These are phyloP conservation scores for Hansfordia pulvinata DNA, from an alignment of 2,329 filamentous ascomycete genomes.

Conservation along the genomic window DNA sequence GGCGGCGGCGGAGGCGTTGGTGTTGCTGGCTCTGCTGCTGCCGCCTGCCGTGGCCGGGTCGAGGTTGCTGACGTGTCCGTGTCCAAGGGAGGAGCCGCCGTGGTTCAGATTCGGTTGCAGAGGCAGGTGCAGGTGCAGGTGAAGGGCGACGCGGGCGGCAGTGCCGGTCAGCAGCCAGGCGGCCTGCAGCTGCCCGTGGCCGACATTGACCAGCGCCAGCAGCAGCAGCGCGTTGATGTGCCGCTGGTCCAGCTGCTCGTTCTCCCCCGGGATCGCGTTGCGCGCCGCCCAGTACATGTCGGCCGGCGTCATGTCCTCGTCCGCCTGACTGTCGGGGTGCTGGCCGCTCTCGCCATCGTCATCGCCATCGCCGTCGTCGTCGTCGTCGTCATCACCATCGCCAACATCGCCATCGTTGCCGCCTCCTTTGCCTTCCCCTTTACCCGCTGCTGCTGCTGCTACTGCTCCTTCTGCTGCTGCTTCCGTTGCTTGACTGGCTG, in stretches of 20 bases:
- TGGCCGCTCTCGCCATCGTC: slow-evolving; percentile 7
- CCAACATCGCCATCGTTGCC: no score
- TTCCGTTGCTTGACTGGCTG: no score
- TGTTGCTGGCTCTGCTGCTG: no score
- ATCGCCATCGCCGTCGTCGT: slow-evolving; percentile 1
- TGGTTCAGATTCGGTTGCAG: slow-evolving; percentile 8
- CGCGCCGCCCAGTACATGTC: slow-evolving; percentile 37
- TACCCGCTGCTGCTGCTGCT: no score
- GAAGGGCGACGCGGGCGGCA: slow-evolving; percentile 41
- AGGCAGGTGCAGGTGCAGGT: slow-evolving; percentile 23
- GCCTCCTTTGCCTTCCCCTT: background rate
- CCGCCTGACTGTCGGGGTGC: background rate
- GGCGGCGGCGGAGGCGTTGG: no score
- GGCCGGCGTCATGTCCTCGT: slow-evolving; percentile 16
- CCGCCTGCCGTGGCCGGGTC: no score
- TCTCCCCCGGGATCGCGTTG: slow-evolving; percentile 31
- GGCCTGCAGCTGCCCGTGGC: slow-evolving; percentile 35
- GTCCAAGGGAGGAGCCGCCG: no score
- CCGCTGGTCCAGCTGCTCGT: slow-evolving; percentile 31
- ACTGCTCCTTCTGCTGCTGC: no score
- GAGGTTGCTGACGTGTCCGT: no score
- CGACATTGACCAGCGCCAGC: slow-evolving; percentile 50
- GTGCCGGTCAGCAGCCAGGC: slow-evolving; percentile 54
- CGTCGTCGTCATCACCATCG: no score
- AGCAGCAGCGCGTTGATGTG: slow-evolving; percentile 44